Evolutionary conservation across 2,329 filamentous ascomycete species (phyloP), one percentile per base, ranked within the genome.

Genomic region (Phialophora chinensis): DNA sequence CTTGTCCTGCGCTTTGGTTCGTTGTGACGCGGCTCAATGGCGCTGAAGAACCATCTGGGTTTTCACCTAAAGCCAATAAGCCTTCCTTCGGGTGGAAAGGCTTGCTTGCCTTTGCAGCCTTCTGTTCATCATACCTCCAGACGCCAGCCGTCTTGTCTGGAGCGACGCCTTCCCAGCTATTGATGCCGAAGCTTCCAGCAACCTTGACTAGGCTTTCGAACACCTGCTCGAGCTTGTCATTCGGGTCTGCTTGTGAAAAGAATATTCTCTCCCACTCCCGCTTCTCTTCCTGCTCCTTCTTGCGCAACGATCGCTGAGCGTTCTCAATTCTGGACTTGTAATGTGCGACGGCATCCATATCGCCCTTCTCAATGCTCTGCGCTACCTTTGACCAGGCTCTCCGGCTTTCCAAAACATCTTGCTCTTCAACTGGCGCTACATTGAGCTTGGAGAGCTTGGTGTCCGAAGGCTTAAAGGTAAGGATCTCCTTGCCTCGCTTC

Each of bases 241-340:
- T 71, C 25, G 77, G 73, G 8, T 79, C 74, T 35, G 62, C 66
- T 61, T 71, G 69, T 8, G 66, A 68, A 80, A 99, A 99, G 82
- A 95, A 98, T 60, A 90, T 86, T 60, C 94, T 86, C 74, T 93
- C 86, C 95, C 95, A 99, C 38, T 87, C 84, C 49, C 86, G 85
- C 29, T 88, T 88, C 73, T 93, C 91, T 20, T 86, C 84, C 74
- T 87, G 88, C 78, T 97, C 93, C 75, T 88, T 84, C 77, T 86
- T 86, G 70, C 93, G 88, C 79, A 88, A 83, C 77, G 86, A 92
- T 10, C 93, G 88, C 83, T 98, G 94, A 38, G 90, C 88, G 73
- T 93, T 92, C 79, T 99, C 95, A 70, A 98, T 97, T 79, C 93
- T 91, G 64, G 87, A 87, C 83, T 99, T 99, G 78, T 96, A 92